Percentiles rank a stretch among this genome's conserved stretches.
Conservation (phyloP, 345 rosid species). For the Aethionema arabicum region DNA sequence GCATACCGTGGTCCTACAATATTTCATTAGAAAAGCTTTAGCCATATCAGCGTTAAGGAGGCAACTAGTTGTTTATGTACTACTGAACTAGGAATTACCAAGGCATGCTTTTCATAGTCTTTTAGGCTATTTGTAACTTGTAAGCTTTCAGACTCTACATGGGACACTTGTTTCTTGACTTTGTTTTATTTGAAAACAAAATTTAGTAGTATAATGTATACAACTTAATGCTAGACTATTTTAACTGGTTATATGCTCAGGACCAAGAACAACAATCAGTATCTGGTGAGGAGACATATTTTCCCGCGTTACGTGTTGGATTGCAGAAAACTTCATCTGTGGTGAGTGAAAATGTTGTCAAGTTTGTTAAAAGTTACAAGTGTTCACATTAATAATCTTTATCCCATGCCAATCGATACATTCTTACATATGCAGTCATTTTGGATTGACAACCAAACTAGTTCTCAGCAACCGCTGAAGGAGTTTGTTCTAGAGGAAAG, state of each 20-base stretch:
- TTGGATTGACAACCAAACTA: constrained; percentile 79
- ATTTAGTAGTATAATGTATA: background rate
- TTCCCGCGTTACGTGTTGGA: constrained; percentile 75
- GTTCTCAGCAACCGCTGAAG: constrained; percentile 34
- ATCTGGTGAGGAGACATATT: constrained; percentile 86
- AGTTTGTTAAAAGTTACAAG: background rate
- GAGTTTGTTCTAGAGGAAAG: constrained; percentile 48
- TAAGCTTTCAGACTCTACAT: background rate
- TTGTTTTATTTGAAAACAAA: background rate
- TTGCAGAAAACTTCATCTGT: constrained; percentile 63
- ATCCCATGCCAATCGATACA: constrained; percentile 11
- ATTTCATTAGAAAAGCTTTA: background rate
- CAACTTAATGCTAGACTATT: constrained; percentile 15
- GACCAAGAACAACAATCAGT: constrained; percentile 54
- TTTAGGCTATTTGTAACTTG: background rate
- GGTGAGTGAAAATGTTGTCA: constrained; percentile 46
- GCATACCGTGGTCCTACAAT: background rate
- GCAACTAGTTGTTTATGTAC: background rate
- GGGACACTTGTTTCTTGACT: background rate
- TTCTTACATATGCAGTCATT: constrained; percentile 67
- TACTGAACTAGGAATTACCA: background rate
- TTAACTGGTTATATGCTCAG: constrained; percentile 41
- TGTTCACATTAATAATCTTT: constrained; percentile 1
- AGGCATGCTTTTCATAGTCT: constrained; percentile 1
- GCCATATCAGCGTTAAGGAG: background rate